These are phyloP conservation scores for Dryadomyces sulphureus DNA, from an alignment of 2,329 filamentous ascomycete species.

Conservation along the genomic window DNA sequence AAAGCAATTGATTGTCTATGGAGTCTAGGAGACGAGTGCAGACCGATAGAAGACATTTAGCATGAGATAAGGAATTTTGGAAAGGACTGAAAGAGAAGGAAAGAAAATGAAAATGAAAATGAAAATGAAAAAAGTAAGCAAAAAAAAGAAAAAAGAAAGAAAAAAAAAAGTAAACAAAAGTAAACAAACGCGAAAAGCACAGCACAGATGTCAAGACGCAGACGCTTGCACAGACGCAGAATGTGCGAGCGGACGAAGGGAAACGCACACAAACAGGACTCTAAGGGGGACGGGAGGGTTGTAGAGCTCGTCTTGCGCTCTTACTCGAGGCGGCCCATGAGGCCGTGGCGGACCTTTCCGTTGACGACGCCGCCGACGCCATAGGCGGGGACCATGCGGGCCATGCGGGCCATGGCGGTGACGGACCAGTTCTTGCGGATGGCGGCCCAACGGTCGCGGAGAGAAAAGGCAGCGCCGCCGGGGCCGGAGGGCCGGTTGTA, in stretches of 20 bases:
- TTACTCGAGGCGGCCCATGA: conserved; percentile 48
- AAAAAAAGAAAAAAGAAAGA: neutral
- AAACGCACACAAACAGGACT: neutral
- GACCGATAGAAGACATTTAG: too few species aligned
- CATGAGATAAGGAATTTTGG: neutral
- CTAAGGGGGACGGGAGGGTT: too few species aligned
- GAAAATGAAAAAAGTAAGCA: neutral
- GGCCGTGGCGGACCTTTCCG: conserved; percentile 46
- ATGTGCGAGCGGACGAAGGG: neutral
- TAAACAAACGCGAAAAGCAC: neutral
- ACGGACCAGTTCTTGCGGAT: conserved; percentile 64
- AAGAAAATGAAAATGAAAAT: neutral
- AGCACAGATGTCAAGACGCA: too few species aligned
- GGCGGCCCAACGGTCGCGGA: conserved; percentile 46
- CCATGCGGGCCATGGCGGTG: conserved; percentile 61
- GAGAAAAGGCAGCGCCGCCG: conserved; percentile 20
- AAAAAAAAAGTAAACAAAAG: neutral
- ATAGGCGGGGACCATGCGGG: conserved; percentile 77
- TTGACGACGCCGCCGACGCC: conserved; percentile 82
- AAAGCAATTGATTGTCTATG: neutral
- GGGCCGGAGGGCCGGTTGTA: conserved; percentile 51
- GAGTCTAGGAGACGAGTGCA: neutral
- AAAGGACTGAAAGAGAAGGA: neutral
- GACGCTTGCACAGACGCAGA: neutral
- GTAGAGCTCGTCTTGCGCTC: too few species aligned